Percentiles rank a stretch among this genome's conserved stretches.
phyloP scores from a whole-genome alignment of 129 eudicot genomes.

The Flaveria linearis region DNA sequence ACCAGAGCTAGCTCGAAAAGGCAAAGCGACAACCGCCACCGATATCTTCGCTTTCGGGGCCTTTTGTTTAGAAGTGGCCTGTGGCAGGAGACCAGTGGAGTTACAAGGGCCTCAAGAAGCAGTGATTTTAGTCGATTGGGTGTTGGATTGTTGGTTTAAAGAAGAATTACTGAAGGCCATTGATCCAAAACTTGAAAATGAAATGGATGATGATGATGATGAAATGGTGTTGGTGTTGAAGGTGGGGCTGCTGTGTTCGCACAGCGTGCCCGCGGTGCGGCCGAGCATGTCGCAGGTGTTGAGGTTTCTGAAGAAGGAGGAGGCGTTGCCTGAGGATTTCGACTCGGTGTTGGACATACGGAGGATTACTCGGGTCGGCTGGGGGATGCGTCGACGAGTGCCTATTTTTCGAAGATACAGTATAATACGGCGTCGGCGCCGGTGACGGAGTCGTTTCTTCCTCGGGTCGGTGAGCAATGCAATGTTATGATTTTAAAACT shows the following conservation, averaged over 20 bases:
- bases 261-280: slow-evolving; percentile 32
- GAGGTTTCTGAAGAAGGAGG: slow-evolving; percentile 29
- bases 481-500: neutral
- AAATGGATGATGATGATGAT: neutral
- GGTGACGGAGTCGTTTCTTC: slow-evolving; percentile 30
- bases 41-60: slow-evolving; percentile 52
- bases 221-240: slow-evolving; percentile 39
- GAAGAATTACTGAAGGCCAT: slow-evolving; percentile 17
- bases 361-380: slow-evolving; percentile 36
- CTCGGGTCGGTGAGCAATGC: slow-evolving; percentile 28
- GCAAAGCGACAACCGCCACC: slow-evolving; percentile 44
- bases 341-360: slow-evolving; percentile 33
- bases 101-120: slow-evolving; percentile 37
- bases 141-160: slow-evolving; percentile 42
- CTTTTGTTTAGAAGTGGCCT: slow-evolving; percentile 39
- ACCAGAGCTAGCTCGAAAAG: slow-evolving; percentile 46
- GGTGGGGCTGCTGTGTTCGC: slow-evolving; percentile 41
- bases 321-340: slow-evolving; percentile 31
- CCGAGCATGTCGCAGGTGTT: slow-evolving; percentile 47
- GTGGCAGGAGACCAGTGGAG: slow-evolving; percentile 46
- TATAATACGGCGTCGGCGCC: slow-evolving; percentile 34
- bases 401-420: slow-evolving; percentile 34
- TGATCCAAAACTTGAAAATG: slow-evolving; percentile 24
- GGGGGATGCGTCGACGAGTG: slow-evolving; percentile 25
- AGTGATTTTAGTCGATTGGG: slow-evolving; percentile 37